Conservation (phyloP, 768 basidiomycete genomes). For the Pulveroboletus ravenelii region DNA sequence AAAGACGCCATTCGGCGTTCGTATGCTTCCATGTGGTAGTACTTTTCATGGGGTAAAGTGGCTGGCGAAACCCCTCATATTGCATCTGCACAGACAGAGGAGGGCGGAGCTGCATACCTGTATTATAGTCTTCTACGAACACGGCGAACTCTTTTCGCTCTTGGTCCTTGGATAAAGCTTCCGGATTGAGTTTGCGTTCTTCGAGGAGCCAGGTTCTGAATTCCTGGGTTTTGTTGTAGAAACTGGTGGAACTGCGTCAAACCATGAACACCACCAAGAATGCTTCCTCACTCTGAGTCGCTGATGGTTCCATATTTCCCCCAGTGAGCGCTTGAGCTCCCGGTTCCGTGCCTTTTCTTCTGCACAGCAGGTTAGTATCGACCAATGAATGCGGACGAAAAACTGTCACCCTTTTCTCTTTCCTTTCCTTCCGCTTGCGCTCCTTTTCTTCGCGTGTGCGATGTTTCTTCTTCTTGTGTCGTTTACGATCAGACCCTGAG, state of each 20-base stretch:
- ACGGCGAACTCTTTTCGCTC: conserved; percentile 79
- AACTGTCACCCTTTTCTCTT: conserved; percentile 58
- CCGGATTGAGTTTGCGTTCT: conserved; percentile 87
- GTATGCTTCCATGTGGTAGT: conserved; percentile 85
- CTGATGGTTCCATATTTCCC: conserved; percentile 86
- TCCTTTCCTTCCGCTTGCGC: conserved; percentile 60
- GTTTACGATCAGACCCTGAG: conserved; percentile 31
- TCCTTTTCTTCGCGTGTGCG: conserved; percentile 45
- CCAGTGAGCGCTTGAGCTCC: conserved; percentile 59
- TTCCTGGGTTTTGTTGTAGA: conserved; percentile 79
- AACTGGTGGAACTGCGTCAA: conserved; percentile 40
- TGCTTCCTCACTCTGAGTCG: conserved; percentile 67
- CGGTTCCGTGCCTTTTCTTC: conserved; percentile 51
- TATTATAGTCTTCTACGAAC: conserved; percentile 83
- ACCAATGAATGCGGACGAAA: neutral
- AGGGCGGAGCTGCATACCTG: conserved; percentile 41
- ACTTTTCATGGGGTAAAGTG: conserved; percentile 91
- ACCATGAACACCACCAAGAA: neutral
- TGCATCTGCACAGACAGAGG: neutral
- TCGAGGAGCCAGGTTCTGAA: conserved; percentile 93
- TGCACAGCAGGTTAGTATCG: conserved; percentile 32
- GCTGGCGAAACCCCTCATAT: conserved; percentile 41
- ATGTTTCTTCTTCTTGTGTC: conserved; percentile 43
- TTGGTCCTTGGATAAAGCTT: conserved; percentile 80
- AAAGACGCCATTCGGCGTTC: conserved; percentile 81